Percentiles rank a stretch among this genome's conserved stretches.
Evolutionary conservation across 306 rosid species (phyloP).

Genomic region (Casuarina glauca): DNA sequence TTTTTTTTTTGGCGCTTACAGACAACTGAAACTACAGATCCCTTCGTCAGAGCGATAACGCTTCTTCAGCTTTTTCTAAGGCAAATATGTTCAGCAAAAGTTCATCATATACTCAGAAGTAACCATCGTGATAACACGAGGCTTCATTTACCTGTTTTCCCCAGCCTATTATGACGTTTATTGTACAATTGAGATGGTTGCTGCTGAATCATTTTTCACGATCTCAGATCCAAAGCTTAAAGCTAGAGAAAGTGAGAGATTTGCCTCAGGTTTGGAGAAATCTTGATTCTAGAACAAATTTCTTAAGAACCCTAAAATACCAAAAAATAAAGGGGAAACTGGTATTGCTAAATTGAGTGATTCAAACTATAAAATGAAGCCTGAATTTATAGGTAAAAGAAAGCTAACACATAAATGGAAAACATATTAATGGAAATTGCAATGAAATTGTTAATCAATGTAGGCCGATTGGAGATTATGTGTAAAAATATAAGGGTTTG

Average conservation of each 20-base stretch:
- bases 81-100: slow-evolving; percentile 14
- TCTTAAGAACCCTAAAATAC: too few relatives aligned
- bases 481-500: too few relatives aligned
- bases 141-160: slow-evolving; percentile 19
- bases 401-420: too few relatives aligned
- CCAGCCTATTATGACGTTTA: slow-evolving; percentile 6
- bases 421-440: too few relatives aligned
- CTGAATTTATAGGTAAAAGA: too few relatives aligned
- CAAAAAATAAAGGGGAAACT: too few relatives aligned
- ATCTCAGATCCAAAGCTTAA: slow-evolving; percentile 26
- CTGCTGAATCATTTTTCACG: slow-evolving; percentile 11
- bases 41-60: slow-evolving; percentile 8
- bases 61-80: neutral
- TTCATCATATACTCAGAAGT: neutral
- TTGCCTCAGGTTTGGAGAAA: too few relatives aligned
- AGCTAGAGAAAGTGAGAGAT: neutral
- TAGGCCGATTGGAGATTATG: too few relatives aligned
- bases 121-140: neutral
- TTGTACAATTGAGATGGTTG: neutral
- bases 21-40: slow-evolving; percentile 20
- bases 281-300: too few relatives aligned
- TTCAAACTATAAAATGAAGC: too few relatives aligned
- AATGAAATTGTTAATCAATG: too few relatives aligned
- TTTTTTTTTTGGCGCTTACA: slow-evolving; percentile 47
- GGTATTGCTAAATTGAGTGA: too few relatives aligned